Percentiles rank a stretch among this genome's conserved stretches.
These are phyloP conservation scores for Ophiostoma piceae DNA, from an alignment of 2,329 filamentous ascomycete genomes.

Conservation along the genomic window DNA sequence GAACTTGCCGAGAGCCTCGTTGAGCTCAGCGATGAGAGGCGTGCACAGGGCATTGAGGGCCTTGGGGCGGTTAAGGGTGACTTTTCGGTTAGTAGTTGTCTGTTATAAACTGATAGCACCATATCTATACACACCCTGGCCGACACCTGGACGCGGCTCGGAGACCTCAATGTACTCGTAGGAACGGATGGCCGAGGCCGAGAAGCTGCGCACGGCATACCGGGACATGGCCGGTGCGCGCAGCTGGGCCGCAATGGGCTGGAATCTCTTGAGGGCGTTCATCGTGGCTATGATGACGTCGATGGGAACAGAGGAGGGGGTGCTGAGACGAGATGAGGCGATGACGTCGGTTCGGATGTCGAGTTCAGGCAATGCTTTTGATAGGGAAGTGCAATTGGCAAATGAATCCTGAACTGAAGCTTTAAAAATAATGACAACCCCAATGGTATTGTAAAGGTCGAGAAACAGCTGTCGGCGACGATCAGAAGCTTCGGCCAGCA, in stretches of 20 bases:
- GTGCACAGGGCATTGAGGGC: slow-evolving; percentile 91
- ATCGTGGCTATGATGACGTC: slow-evolving; percentile 32
- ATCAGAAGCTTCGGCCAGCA: slow-evolving; percentile 17
- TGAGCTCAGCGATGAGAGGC: slow-evolving; percentile 85
- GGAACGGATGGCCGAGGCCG: slow-evolving; percentile 40
- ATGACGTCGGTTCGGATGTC: background rate
- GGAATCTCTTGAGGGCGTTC: slow-evolving; percentile 54
- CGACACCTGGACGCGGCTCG: slow-evolving; percentile 80
- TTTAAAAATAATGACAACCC: background rate
- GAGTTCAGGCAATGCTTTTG: background rate
- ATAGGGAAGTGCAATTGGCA: background rate
- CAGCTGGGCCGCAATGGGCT: slow-evolving; percentile 57
- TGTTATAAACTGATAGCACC: too few species aligned
- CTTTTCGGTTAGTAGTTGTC: slow-evolving; percentile 42
- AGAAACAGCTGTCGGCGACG: background rate
- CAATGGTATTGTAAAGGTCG: too few species aligned
- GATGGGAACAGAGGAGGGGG: background rate
- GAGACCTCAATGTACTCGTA: slow-evolving; percentile 84
- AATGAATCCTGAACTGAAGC: background rate
- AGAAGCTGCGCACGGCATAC: slow-evolving; percentile 46
- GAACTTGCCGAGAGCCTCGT: slow-evolving; percentile 66
- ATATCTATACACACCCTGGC: slow-evolving; percentile 59
- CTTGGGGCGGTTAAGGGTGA: slow-evolving; percentile 90
- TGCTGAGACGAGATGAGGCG: background rate
- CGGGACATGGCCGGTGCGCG: slow-evolving; percentile 53